Evolutionary conservation across 371 early-diverging fungal genomes (phyloP), one percentile per base, ranked within the genome.

Genomic region (Mucor irregularis): DNA sequence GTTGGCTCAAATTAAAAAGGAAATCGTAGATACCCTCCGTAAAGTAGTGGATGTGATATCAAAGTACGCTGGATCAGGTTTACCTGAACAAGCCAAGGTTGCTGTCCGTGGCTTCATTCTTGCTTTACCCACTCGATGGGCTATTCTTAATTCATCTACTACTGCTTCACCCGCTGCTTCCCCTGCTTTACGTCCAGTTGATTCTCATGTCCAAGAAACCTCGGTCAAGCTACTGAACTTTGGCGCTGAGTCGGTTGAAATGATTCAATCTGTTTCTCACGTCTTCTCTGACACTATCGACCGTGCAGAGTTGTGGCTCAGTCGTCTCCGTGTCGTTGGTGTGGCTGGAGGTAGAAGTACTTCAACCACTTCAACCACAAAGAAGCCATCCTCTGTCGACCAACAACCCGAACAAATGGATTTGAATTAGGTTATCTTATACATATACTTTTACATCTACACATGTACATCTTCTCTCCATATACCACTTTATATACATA

Each of bases 41-140:
- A 87, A 87, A 40, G 96, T 94, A 1, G 92, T 97, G 6, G 91
- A 89, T 22, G 87, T 96, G 14, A 81, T 97, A 34, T 88, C 88
- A 28, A 84, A 87, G 49, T 93, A 97, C 64, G 95, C 97, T 6
- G 90, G 91, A 7, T 74, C 88, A 7, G 89, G 91, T 43, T 74
- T 97, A 49, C 93, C 95, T 1, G 92, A 87, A 40, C 91, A 90
- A 47, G 93, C 95, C 24, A 83, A 93, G 46, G 72, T 81, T 29
- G 82, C 78, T 44, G 95, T 97, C 0, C 86, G 94, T n/a, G 81
- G 76, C 9, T 90, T 96, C 58, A 94, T 97, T 33, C 72, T 97
- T 21, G 78, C 81, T 2, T 73, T 97, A 52, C 97, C 97, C 7
- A 71, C 78, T n/a, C 81, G 95, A 28, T 93, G 93, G 95, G 86